A percentile compares a stretch with the other conserved stretches of the same genome.
These are phyloP conservation scores for Cyberlindnera mycetangii DNA, from an alignment of 805 yeast genomes.

Conservation along the genomic window DNA sequence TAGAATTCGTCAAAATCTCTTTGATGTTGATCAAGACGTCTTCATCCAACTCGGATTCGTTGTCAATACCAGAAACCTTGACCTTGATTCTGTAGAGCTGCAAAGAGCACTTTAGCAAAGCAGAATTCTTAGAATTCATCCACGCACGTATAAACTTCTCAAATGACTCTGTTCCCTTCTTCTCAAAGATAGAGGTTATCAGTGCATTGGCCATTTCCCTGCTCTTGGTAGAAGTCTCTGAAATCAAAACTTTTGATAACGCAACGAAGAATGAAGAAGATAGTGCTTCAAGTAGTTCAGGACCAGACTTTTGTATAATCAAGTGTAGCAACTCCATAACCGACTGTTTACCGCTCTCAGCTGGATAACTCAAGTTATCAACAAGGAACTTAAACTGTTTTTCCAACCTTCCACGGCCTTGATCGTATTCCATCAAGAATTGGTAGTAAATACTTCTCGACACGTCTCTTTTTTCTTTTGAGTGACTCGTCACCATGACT, in stretches of 20 bases:
- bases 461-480: constrained; percentile 77
- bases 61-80: constrained; percentile 29
- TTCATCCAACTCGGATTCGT: constrained; percentile 46
- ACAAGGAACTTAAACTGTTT: constrained; percentile 80
- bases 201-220: constrained; percentile 78
- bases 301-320: constrained; percentile 63
- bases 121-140: constrained; percentile 50
- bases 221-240: constrained; percentile 76
- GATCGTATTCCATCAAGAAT: constrained; percentile 92
- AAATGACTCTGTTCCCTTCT: constrained; percentile 38
- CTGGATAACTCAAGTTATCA: constrained; percentile 77
- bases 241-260: constrained; percentile 68
- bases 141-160: constrained; percentile 49
- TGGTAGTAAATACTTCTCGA: constrained; percentile 80
- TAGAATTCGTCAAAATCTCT: constrained; percentile 34
- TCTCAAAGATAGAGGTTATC: constrained; percentile 50
- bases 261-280: constrained; percentile 81
- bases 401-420: constrained; percentile 79
- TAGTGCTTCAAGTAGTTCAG: constrained; percentile 54
- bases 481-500: constrained; percentile 87
- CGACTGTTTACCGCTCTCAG: constrained; percentile 83
- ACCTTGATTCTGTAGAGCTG: constrained; percentile 64
- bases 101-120: constrained; percentile 71
- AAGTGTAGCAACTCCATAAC: constrained; percentile 83
- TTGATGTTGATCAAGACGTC: constrained; percentile 36